Base-by-base conservation (phyloP, 139 green algal species). In the Coelastrella sp. region DNA sequence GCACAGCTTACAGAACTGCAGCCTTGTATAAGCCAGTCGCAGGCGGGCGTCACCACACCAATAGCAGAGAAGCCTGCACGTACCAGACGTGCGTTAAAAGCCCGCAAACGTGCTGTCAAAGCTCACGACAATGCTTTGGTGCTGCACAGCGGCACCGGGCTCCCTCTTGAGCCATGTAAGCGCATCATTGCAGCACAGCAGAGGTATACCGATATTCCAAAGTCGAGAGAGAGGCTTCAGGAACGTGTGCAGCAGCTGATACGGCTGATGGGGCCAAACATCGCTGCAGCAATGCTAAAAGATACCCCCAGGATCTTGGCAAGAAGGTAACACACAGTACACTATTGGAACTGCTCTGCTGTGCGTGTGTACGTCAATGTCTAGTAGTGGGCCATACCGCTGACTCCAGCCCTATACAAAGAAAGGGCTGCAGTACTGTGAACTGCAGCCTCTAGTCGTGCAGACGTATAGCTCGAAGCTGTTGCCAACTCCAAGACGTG, bases 241-340 rank as follows among this genome's bases (percentile, higher is more conserved):
- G 22, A 77, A 17, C 64, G 82, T 5, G 64, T 87, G 61, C 17
- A 61, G 82, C 23, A 64, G 23, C 64, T 87, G 82, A 65, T 64
- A 64, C 64, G n/a, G 47, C 65, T 87, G 82, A 23, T 87, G 10
- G 82, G 82, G 14, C 13, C 59, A 14, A 64, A 66, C 3, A 47
- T 16, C 14, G 82, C 82, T 23, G 82, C 64, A 3, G 68, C 17
- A 7, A 64, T 64, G 10, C 3, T 87, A 47, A 71, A 3, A 13
- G 14, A 13, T 13, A 71, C 11, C 14, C 61, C 61, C 11, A 19
- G 11, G 11, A 71, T 71, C 61, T 13, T 71, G 61, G 61, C 11
- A 13, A 71, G 61, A 71, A 71, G 61, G 61, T 71, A 13, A 2
- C 11, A 13, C 11, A 10, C 11, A 71, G 61, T 10, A 13, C 1